Base-by-base conservation (phyloP, 805 yeast species). In the Tanozyma kutaoensis region DNA sequence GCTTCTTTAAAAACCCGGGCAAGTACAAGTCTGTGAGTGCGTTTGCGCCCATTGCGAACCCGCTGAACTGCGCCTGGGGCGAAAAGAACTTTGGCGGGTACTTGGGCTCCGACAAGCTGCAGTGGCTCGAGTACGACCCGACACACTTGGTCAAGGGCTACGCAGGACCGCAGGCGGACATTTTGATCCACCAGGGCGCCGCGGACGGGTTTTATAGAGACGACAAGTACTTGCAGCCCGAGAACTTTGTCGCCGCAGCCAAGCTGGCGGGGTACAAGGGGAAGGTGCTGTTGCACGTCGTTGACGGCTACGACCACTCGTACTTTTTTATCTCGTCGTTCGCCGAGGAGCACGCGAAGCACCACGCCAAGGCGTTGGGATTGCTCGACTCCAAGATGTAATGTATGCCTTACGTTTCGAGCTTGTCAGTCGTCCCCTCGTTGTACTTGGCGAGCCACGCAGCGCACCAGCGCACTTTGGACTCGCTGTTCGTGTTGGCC, bases 1-100 rank as follows among this genome's bases (percentile, higher is more conserved):
- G 69, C 11, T 68, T 62, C 38, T 54, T 88, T 33, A 69, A 64
- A 35, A 72, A 78, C 48, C 81, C 86, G 1, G 76, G 73, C 2
- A 61, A 59, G 41, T 88, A 78, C 60, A 69, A 69, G 46, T 73
- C 91, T 2, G 86, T 80, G 23, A 70, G 82, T 32, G 96, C 95
- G 0, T 88, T 88, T 56, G 70, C 96, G 0, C 97, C 98, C 28
- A 81, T 91, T 38, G 55, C 72, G 15, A 80, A 85, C 53, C 97
- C 97, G 5, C 52, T 65, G 28, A 57, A 61, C 26, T 70, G 76
- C 36, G 78, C 76, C 22, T 88, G 97, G 97, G 97, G 97, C 25
- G 59, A 69, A 33, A 86, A 85, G 59, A 76, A 79, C 31, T 88
- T 86, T 40, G 54, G 63, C 3, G 79, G 77, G 26, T 88, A 91